These are phyloP conservation scores for Heliamphora pulchella DNA, from an alignment of 179 eudicot species.

Conservation along the genomic window DNA sequence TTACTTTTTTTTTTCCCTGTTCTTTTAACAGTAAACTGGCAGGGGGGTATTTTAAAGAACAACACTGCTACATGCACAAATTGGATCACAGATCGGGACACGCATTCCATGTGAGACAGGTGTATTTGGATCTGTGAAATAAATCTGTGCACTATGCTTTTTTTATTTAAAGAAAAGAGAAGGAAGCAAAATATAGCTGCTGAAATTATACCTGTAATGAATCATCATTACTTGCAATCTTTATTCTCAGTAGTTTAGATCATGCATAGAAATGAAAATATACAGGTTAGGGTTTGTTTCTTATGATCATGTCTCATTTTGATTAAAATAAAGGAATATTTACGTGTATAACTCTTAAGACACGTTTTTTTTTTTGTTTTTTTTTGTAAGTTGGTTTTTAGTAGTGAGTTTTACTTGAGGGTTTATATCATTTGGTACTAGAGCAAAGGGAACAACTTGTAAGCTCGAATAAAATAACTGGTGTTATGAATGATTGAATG, in stretches of 20 bases:
- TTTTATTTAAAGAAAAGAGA: not conserved
- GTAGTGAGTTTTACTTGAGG: no score
- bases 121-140: no score
- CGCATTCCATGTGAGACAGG: no score
- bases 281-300: not conserved
- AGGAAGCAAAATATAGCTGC: not conserved
- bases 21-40: not conserved
- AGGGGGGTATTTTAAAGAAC: not conserved
- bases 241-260: not conserved
- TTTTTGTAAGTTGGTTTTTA: no score
- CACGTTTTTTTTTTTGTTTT: no score
- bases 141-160: no score
- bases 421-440: no score
- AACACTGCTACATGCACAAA: not conserved
- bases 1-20: not conserved
- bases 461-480: no score
- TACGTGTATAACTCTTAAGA: not conserved
- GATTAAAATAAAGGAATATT: not conserved
- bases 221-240: not conserved
- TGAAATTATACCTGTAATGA: not conserved
- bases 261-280: not conserved
- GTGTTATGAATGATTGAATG: no score
- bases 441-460: no score
- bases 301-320: no score
- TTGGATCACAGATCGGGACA: no score